A percentile compares a stretch with the other conserved stretches of the same genome.
Evolutionary conservation across 202 grass and related monocot species (phyloP).

Genomic region (Elaeis oleifera): DNA sequence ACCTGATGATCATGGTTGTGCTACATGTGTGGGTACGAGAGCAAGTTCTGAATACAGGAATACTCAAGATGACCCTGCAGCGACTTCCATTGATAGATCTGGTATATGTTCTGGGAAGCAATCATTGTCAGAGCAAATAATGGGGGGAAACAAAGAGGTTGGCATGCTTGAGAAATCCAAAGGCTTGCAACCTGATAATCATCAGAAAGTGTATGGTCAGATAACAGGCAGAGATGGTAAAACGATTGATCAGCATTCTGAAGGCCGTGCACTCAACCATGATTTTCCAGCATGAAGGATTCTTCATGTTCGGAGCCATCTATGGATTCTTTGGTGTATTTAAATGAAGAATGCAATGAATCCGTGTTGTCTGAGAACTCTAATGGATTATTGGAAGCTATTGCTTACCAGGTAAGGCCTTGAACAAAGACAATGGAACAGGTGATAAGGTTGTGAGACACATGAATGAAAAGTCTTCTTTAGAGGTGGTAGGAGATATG

Average conservation of each 20-base stretch:
- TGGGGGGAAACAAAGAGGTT: slow-evolving; percentile 28
- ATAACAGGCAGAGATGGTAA: slow-evolving; percentile 19
- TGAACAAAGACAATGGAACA: slow-evolving; percentile 35
- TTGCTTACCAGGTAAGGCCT: slow-evolving; percentile 68
- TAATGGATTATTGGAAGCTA: slow-evolving; percentile 73
- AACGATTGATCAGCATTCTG: slow-evolving; percentile 3
- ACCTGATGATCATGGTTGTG: slow-evolving; percentile 2
- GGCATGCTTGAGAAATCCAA: slow-evolving; percentile 26
- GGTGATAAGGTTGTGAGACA: slow-evolving; percentile 6
- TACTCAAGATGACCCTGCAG: slow-evolving; percentile 16
- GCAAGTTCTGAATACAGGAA: background rate
- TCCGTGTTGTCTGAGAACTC: slow-evolving; percentile 37
- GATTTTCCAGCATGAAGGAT: slow-evolving; percentile 25
- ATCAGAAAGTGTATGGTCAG: slow-evolving; percentile 19
- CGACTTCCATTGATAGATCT: slow-evolving; percentile 8
- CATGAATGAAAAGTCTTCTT: slow-evolving; percentile 38
- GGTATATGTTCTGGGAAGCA: slow-evolving; percentile 17
- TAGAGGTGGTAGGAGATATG: slow-evolving; percentile 16
- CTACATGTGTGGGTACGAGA: background rate
- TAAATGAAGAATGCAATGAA: slow-evolving; percentile 25
- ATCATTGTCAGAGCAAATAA: slow-evolving; percentile 32
- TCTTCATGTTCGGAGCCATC: slow-evolving; percentile 22
- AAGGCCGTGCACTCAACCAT: slow-evolving; percentile 24
- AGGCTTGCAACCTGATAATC: slow-evolving; percentile 33
- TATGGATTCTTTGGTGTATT: slow-evolving; percentile 14